Evolutionary conservation across 2,329 filamentous ascomycete species (phyloP), one percentile per base, ranked within the genome.

Genomic region (Colletotrichum zoysiae): DNA sequence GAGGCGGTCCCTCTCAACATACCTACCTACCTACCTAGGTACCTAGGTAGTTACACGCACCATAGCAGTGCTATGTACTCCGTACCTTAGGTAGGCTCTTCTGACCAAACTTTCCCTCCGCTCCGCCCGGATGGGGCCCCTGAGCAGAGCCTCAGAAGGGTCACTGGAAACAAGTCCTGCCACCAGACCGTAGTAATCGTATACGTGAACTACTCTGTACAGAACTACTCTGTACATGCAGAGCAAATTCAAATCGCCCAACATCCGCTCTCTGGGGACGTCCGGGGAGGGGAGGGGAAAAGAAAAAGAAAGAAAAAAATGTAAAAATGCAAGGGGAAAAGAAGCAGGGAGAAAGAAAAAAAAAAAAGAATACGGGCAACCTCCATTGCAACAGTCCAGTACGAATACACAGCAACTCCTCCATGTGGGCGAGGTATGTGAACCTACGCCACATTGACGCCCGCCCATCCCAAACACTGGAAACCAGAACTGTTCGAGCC

Each of bases 371-470:
- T 38, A 38, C 8, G 9, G 18, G 12, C 20, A 6, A 57, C 14
- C 33, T 40, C n/a, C 9, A 9, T 30, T 53, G 18, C 48, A n/a
- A 16, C 48, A 40, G 23, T 33, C 48, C 9, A n/a, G 42, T 18
- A 30, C 44, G 30, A 26, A 26, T 26, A 26, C 26, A 26, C 33
- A 9, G 46, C 16, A 20, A 26, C 33, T 26, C 33, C 33, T 26
- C 33, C 44, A 61, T 51, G 14, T 26, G n/a, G 26, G 30, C 14
- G 33, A n/a, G n/a, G 12, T 60, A 23, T 26, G n/a, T 55, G 38
- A 69, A 69, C 65, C 56, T 59, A 72, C 65, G 60, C 59, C 70
- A 72, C 70, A 72, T 35, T 65, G 70, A 70, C 60, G 53, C 65
- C 59, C 48, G 69, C 55, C 65, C 70, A 46, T 72, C 70, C 23